These are phyloP conservation scores for Ilyonectria robusta DNA, from an alignment of 2,329 filamentous ascomycete genomes.

Conservation along the genomic window DNA sequence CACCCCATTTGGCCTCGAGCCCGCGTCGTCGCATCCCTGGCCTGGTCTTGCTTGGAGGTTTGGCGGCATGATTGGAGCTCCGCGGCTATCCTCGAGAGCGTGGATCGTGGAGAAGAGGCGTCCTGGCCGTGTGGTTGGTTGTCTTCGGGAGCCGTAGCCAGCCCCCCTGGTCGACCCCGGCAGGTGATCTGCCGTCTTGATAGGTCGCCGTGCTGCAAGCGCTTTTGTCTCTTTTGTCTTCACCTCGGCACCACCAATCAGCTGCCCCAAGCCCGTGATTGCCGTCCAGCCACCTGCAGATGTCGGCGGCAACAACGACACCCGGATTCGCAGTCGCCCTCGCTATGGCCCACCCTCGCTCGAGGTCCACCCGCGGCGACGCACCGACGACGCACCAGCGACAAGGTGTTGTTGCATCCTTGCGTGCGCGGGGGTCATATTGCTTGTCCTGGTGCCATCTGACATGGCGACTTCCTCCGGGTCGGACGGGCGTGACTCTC, in stretches of 20 bases:
- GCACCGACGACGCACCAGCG: constrained; percentile 37
- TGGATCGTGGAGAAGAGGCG: constrained; percentile 40
- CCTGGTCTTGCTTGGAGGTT: constrained; percentile 37
- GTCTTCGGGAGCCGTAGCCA: constrained; percentile 24
- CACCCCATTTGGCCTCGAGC: constrained; percentile 22
- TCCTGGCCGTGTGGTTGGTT: constrained; percentile 40
- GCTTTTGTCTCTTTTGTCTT: constrained; percentile 27
- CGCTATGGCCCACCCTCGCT: constrained; percentile 22
- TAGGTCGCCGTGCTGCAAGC: constrained; percentile 44
- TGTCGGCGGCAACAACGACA: constrained; percentile 60
- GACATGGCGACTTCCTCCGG: constrained; percentile 19
- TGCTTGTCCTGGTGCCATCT: constrained; percentile 3
- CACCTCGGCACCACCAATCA: constrained; percentile 57
- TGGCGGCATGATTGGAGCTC: constrained; percentile 30
- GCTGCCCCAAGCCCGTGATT: constrained; percentile 53
- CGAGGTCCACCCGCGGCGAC: constrained; percentile 18
- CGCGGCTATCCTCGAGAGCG: constrained; percentile 33
- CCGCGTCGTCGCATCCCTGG: constrained; percentile 19
- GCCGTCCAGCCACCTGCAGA: constrained; percentile 57
- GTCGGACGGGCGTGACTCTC: constrained; percentile 11
- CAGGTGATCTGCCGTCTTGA: constrained; percentile 40
- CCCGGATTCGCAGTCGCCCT: constrained; percentile 48
- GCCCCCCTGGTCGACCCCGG: constrained; percentile 34
- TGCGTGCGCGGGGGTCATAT: neutral
- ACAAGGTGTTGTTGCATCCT: constrained; percentile 7